Evolutionary conservation across 495 filamentous ascomycete genomes (phyloP).

Genomic region (Penicillium samsonianum): DNA sequence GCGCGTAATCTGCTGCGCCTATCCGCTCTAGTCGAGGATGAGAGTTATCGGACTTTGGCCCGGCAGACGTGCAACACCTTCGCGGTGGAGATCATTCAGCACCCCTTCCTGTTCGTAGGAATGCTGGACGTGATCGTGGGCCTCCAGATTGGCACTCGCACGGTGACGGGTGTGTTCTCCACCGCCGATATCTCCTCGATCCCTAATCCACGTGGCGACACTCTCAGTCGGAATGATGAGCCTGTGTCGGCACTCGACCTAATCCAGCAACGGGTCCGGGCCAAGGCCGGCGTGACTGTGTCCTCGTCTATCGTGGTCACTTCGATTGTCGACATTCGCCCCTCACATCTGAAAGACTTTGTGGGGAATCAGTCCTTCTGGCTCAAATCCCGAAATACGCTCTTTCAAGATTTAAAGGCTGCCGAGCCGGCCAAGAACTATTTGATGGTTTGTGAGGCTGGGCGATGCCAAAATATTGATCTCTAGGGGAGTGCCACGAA

Average conservation of each 20-base stretch:
- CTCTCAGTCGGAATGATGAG: constrained; percentile 30
- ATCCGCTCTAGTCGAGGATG: constrained; percentile 66
- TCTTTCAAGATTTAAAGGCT: constrained; percentile 48
- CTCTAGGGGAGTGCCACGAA: constrained; percentile 21
- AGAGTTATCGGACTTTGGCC: constrained; percentile 63
- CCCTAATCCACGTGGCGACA: constrained; percentile 20
- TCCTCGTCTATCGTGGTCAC: constrained; percentile 39
- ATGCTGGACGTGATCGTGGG: constrained; percentile 76
- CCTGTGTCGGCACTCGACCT: constrained; percentile 40
- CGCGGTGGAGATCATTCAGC: constrained; percentile 84
- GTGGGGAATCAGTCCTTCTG: constrained; percentile 51
- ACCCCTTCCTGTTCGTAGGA: constrained; percentile 84
- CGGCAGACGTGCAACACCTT: constrained; percentile 79
- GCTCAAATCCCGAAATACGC: constrained; percentile 51
- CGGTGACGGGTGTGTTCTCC: constrained; percentile 43
- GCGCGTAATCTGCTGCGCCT: constrained; percentile 84
- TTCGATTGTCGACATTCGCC: constrained; percentile 43
- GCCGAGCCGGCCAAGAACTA: constrained; percentile 44
- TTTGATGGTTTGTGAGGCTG: constrained; percentile 53
- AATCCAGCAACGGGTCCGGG: constrained; percentile 38
- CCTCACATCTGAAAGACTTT: constrained; percentile 52
- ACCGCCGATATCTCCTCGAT: constrained; percentile 28
- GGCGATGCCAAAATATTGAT: constrained; percentile 48
- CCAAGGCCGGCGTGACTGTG: constrained; percentile 41
- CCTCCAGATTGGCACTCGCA: constrained; percentile 58